Evolutionary conservation across 2,329 filamentous ascomycete genomes (phyloP), one percentile per base, ranked within the genome.

Genomic region (Aspergillus pseudoviridinutans): DNA sequence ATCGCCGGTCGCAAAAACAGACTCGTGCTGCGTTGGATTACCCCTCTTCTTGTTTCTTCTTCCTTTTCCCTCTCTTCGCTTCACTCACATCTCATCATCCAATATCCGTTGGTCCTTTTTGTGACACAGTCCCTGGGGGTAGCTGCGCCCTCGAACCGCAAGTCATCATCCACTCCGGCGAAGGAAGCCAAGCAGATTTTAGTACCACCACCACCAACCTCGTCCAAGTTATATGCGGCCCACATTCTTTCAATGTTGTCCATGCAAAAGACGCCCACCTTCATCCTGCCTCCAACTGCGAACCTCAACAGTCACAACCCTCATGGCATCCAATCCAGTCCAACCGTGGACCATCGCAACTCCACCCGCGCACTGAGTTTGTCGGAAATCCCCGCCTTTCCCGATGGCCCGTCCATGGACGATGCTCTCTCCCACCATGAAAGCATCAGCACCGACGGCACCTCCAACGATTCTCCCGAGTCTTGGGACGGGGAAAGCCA

Each of bases 191-290:
- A 38, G 14, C 32, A 17, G 32, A 38, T 35, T 35, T 35, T 17
- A 35, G 32, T 17, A 35, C 28, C 10, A 29, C 12, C 32, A 35
- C 32, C 32, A 6, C 32, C 32, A 17, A 35, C 32, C 12, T 38
- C 32, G 14, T 38, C 14, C 32, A 17, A 38, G 14, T 38, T 17
- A 38, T 38, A 38, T 38, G 32, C 32, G 32, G 32, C 14, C 32
- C 32, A 38, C 32, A 27, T 47, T 24, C 44, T 47, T 47, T 63
- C 66, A 66, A 76, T 76, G 72, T 72, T 74, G 71, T 76, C 72
- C 68, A 74, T 74, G 68, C 73, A 72, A 56, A 70, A 72, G 61
- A 66, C 65, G 49, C 63, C 69, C 44, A 53, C 66, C 53, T 68
- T 70, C 61, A 56, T 64, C 50, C 64, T 64, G 54, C 63, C 65